Evolutionary conservation across 1,284 basidiomycete species (phyloP).

Genomic region (Fomes fomentarius): DNA sequence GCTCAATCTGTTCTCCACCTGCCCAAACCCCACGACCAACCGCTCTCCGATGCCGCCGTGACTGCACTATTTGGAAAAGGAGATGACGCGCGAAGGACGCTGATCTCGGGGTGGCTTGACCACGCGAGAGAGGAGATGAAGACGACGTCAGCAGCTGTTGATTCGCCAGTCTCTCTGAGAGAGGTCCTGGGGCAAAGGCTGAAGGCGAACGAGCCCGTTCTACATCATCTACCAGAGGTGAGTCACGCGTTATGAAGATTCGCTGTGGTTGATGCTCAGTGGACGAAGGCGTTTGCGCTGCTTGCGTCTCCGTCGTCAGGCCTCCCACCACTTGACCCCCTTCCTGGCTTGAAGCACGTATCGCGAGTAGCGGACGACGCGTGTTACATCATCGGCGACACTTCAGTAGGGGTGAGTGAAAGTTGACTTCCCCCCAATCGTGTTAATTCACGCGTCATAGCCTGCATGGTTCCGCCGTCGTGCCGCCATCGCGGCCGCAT

Average conservation of each 20-base stretch:
- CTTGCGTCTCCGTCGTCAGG: constrained; percentile 54
- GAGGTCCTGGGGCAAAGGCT: constrained; percentile 57
- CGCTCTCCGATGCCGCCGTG: constrained; percentile 71
- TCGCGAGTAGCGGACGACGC: constrained; percentile 67
- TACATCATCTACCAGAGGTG: constrained; percentile 68
- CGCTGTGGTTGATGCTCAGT: neutral
- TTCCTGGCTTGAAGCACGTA: constrained; percentile 61
- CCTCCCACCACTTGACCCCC: constrained; percentile 56
- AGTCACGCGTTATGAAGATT: constrained; percentile 17
- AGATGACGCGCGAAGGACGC: constrained; percentile 59
- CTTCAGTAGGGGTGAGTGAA: constrained; percentile 53
- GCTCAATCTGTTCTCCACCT: constrained; percentile 62
- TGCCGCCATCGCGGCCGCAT: constrained; percentile 62
- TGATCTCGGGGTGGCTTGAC: constrained; percentile 74
- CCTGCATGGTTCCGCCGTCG: constrained; percentile 70
- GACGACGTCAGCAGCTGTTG: constrained; percentile 6
- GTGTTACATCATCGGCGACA: constrained; percentile 56
- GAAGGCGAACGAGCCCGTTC: constrained; percentile 63
- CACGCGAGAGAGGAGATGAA: constrained; percentile 62
- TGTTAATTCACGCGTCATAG: constrained; percentile 36
- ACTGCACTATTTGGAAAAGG: constrained; percentile 75
- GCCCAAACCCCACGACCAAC: constrained; percentile 52
- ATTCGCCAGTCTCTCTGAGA: constrained; percentile 38
- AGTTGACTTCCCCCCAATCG: neutral
- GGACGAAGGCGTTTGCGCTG: constrained; percentile 62